Percentiles rank a stretch among this genome's conserved stretches.
Evolutionary conservation across 2,329 filamentous ascomycete genomes (phyloP).

Genomic region (Trichoderma pleuroti): DNA sequence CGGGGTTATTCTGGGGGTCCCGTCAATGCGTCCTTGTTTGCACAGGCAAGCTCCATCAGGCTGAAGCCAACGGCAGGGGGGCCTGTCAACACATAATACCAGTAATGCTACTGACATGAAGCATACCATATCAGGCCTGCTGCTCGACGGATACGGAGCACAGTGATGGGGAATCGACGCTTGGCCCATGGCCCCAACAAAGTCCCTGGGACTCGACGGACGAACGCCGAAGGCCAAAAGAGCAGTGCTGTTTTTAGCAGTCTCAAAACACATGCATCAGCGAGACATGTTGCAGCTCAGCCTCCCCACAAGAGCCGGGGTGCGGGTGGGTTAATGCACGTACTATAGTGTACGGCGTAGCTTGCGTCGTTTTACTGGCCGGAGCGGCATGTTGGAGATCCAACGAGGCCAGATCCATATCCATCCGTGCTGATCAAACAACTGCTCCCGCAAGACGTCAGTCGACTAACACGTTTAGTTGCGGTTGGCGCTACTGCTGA

Average conservation of each 20-base stretch:
- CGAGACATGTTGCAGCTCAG: conserved; percentile 1
- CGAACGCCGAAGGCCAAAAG: not conserved
- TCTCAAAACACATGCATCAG: not conserved
- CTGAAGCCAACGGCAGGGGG: not conserved
- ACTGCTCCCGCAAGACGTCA: not conserved
- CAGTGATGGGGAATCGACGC: not conserved
- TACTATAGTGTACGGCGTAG: not conserved
- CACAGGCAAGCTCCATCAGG: not conserved
- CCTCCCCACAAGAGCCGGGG: conserved; percentile 14
- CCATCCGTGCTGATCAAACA: conserved; percentile 17
- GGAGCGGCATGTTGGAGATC: conserved; percentile 1
- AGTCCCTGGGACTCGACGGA: not conserved
- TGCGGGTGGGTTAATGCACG: conserved; percentile 12
- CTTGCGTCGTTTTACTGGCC: not conserved
- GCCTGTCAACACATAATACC: not conserved
- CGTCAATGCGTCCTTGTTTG: not conserved
- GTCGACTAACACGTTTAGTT: not conserved
- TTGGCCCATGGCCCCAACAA: not conserved
- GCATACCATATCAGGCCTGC: not conserved
- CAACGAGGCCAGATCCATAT: conserved; percentile 16
- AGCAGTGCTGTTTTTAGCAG: not conserved
- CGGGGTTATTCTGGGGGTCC: not conserved
- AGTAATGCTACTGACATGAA: not conserved
- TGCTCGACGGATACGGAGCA: not conserved
- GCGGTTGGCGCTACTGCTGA: not conserved